Percentiles rank a stretch among this genome's conserved stretches.
Conservation (phyloP, 2,329 filamentous ascomycete genomes). For the Scolecobasidium constrictum region DNA sequence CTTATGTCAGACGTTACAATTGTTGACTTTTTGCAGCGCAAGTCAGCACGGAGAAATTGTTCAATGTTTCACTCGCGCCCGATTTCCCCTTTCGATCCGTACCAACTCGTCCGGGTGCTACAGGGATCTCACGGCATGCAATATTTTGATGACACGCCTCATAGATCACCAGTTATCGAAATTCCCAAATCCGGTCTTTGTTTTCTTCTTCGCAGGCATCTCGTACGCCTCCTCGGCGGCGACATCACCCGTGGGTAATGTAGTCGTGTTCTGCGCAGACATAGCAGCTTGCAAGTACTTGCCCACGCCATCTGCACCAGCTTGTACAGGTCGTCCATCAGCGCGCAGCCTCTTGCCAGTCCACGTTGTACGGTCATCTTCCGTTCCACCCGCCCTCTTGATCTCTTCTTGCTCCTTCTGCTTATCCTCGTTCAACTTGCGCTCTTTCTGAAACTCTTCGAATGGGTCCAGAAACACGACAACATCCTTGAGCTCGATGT, state of each 20-base stretch:
- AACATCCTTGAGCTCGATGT: conserved; percentile 72
- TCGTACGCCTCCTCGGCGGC: conserved; percentile 45
- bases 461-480: conserved; percentile 90
- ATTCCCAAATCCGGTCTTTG: conserved; percentile 78
- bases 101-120: no score
- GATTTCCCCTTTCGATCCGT: no score
- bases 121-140: no score
- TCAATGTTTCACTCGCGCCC: no score
- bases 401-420: conserved; percentile 55
- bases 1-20: neutral
- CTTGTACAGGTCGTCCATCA: conserved; percentile 46
- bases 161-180: conserved; percentile 89
- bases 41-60: no score
- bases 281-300: conserved; percentile 68
- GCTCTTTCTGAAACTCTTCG: conserved; percentile 74
- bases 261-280: conserved; percentile 16
- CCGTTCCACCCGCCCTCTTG: conserved; percentile 56
- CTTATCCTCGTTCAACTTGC: conserved; percentile 41
- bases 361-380: conserved; percentile 89
- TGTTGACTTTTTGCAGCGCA: no score
- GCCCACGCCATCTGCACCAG: conserved; percentile 49
- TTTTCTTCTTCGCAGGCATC: conserved; percentile 72
- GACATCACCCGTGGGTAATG: neutral
- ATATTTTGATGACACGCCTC: no score
- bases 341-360: conserved; percentile 80